Evolutionary conservation across 208 protist genomes (phyloP), one percentile per base, ranked within the genome.

Genomic region (Vickermania ingenoplastis): DNA sequence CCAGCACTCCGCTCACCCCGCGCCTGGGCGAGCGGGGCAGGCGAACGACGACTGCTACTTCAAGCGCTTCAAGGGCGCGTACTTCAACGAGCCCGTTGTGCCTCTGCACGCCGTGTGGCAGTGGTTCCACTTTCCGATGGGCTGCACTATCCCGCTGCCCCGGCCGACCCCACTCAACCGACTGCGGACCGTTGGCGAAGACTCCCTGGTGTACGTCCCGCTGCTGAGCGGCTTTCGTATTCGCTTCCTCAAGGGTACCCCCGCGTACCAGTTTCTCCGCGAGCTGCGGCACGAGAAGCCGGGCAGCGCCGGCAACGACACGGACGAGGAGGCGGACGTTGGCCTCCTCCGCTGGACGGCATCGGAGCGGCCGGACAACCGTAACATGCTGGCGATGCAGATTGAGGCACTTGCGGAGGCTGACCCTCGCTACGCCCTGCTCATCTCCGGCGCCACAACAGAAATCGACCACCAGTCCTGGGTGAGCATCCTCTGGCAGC

Each of bases 401-500:
- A 59, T 94, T 3, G 49, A 69, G 50, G 80, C 85, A 51, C 83
- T 94, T 22, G 80, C 73, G 7, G 65, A 55, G n/a, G 65, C 70
- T 7, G 75, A 90, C 52, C 71, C 73, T 45, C 66, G 67, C 36
- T 94, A 83, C 62, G 68, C 60, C 0, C 67, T 76, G 36, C 71
- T 94, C 36, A 72, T 88, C 27, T 88, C 61, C 25, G 81, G 74
- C 31, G 82, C 73, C 17, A 84, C 81, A 0, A 72, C 79, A 0
- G 87, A 94, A 59, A 54, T 91, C 1, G 81, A 90, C 61, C 66
- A 86, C 54, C 79, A 87, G 65, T 94, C 87, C 53, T 94, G 87
- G 84, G 65, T 94, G 31, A 81, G 81, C n/a, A 64, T 94, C 21
- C 71, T 94, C 59, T 91, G 83, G 83, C 80, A 87, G 63, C 87